Evolutionary conservation across 768 basidiomycete species (phyloP).

Genomic region (Lenzites betulinus): DNA sequence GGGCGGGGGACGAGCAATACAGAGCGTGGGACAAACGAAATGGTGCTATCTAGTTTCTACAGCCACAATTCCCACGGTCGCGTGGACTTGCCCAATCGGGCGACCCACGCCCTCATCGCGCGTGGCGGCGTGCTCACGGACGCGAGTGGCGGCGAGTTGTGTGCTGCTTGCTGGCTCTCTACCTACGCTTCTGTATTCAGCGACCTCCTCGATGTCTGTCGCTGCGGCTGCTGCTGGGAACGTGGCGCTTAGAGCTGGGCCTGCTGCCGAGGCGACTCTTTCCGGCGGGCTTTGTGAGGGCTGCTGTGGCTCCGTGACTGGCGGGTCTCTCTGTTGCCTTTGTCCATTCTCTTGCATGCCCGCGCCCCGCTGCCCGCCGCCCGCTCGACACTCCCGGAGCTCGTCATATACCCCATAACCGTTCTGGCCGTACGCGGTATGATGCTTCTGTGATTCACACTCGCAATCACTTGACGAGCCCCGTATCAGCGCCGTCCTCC

Average conservation of each 20-base stretch:
- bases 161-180: not conserved
- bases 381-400: conserved; percentile 3
- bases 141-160: not conserved
- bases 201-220: not conserved
- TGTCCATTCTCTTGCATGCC: conserved; percentile 17
- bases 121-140: conserved; percentile 13
- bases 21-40: conserved; percentile 34
- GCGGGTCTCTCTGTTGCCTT: conserved; percentile 2
- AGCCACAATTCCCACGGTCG: conserved; percentile 43
- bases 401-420: conserved; percentile 1
- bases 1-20: conserved; percentile 24
- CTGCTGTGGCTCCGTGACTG: conserved; percentile 16
- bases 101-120: conserved; percentile 8
- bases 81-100: conserved; percentile 12
- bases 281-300: conserved; percentile 19
- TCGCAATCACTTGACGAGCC: conserved; percentile 13
- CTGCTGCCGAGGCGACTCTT: not conserved
- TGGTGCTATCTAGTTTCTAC: conserved; percentile 43
- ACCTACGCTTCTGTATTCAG: not conserved
- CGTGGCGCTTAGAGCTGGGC: conserved; percentile 1
- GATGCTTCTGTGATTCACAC: conserved; percentile 2
- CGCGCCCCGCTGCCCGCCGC: not conserved
- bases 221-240: conserved; percentile 2
- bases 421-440: conserved; percentile 3
- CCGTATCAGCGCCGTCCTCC: conserved; percentile 1